These are phyloP conservation scores for Penicillium pulvis DNA, from an alignment of 495 filamentous ascomycete species.

Conservation along the genomic window DNA sequence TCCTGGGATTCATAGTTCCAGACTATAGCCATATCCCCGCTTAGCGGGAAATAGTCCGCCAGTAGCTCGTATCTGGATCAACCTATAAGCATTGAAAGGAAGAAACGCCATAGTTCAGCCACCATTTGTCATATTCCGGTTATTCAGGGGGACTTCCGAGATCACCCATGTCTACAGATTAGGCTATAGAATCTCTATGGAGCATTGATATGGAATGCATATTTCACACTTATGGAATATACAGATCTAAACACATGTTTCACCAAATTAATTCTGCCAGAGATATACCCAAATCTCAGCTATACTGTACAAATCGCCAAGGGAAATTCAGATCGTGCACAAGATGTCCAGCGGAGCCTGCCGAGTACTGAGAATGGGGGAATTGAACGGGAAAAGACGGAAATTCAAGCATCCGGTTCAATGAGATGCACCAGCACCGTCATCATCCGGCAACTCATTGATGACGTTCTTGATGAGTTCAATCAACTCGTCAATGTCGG, in stretches of 20 bases:
- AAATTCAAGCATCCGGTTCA: constrained; percentile 13
- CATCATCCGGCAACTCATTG: constrained; percentile 71
- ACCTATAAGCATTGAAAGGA: too few relatives aligned
- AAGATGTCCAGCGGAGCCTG: constrained; percentile 20
- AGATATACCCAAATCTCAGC: background rate
- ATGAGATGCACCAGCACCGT: constrained; percentile 31
- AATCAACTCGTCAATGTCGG: constrained; percentile 89
- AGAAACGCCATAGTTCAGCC: too few relatives aligned
- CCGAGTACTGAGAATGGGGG: constrained; percentile 15
- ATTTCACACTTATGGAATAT: background rate
- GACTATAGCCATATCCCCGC: too few relatives aligned
- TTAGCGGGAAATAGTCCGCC: too few relatives aligned
- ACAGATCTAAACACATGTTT: background rate
- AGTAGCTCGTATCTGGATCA: too few relatives aligned
- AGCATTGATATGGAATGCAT: too few relatives aligned
- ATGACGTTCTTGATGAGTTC: constrained; percentile 75
- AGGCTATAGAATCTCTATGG: too few relatives aligned
- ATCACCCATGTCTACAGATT: too few relatives aligned
- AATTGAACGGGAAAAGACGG: constrained; percentile 7
- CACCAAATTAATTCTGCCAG: background rate
- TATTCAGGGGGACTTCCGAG: too few relatives aligned
- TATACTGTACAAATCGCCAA: constrained; percentile 26
- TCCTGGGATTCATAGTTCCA: too few relatives aligned
- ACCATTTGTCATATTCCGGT: too few relatives aligned
- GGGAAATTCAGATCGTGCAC: constrained; percentile 9